Base-by-base conservation (phyloP, 306 rosid genomes). In the Sesbania bispinosa region DNA sequence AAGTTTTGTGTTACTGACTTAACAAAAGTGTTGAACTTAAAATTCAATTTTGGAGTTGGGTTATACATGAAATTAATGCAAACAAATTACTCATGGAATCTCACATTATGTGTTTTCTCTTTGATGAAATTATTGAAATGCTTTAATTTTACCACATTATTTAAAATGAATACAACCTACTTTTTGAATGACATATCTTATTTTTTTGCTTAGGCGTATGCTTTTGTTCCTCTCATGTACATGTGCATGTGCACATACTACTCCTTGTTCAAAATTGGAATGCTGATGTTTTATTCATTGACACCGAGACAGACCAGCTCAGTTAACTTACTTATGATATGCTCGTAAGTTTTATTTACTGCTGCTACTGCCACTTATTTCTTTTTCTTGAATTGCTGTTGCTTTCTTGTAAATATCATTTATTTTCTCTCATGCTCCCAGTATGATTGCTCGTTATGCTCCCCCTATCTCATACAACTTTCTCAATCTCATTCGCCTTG, bases 401-500 rank as follows among this genome's bases (percentile, higher is more conserved):
- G 59, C 33, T 67, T 18, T 72, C 65, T 47, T 66, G 41, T 67
- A 58, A 30, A 26, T 32, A 74, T 58, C 21, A 69, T 61, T 72
- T 66, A 39, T 24, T 21, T 74, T 70, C 78, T 59, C 9, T 61
- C 65, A 66, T 73, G 42, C 79, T 68, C 18, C 61, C 82, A 94
- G 99, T 50, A 90, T 94, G 99, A 86, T 94, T 26, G 99, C 99
- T 81, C 90, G 97, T 69, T 94, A 94, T 85, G 99, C 99, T 77
- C 99, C 99, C 79, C 90, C 99, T 4, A 81, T 94, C 76, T 94
- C 99, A 0, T 94, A 87, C 89, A 94, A 94, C 83, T 94, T 86
- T 86, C 96, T 94, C 70, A 94, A 94, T 79, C 96, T 90, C 74
- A 90, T 94, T 70, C 88, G 89, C 67, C 87, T 90, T 54, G 90